These are phyloP conservation scores for Suhomyces bribrorum DNA, from an alignment of 1,139 yeast genomes.

Conservation along the genomic window DNA sequence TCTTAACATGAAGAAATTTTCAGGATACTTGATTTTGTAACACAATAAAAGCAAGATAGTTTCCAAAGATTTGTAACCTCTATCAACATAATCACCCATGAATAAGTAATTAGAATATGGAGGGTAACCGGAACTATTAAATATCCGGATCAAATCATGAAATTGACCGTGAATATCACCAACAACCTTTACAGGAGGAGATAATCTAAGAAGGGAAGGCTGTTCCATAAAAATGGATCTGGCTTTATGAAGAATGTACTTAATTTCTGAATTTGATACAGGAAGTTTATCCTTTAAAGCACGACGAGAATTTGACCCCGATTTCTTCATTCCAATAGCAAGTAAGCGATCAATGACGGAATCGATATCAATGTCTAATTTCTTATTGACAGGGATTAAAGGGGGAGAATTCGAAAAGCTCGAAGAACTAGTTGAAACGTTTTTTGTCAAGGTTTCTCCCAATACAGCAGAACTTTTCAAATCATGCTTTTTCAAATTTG, in stretches of 20 bases:
- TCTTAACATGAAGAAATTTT: conserved; percentile 77
- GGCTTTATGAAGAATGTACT: conserved; percentile 64
- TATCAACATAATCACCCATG: conserved; percentile 83
- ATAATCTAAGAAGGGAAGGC: conserved; percentile 72
- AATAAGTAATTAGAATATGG: conserved; percentile 77
- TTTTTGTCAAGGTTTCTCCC: conserved; percentile 14
- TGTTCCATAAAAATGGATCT: conserved; percentile 72
- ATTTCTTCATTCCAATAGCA: conserved; percentile 40
- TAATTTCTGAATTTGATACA: conserved; percentile 56
- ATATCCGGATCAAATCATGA: conserved; percentile 69
- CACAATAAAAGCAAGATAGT: conserved; percentile 71
- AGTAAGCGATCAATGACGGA: conserved; percentile 55
- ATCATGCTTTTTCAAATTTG: conserved; percentile 17
- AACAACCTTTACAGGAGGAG: conserved; percentile 84
- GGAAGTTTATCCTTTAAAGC: conserved; percentile 45
- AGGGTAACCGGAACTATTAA: conserved; percentile 78
- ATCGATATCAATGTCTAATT: conserved; percentile 49
- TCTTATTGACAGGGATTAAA: conserved; percentile 19
- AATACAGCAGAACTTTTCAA: conserved; percentile 11
- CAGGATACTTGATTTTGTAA: conserved; percentile 79
- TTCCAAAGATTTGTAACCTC: conserved; percentile 82
- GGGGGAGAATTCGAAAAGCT: conserved; percentile 33
- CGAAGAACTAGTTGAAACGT: conserved; percentile 21
- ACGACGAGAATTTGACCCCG: conserved; percentile 20
- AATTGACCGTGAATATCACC: conserved; percentile 90